Percentiles rank a stretch among this genome's conserved stretches.
Evolutionary conservation across 129 eudicot species (phyloP).

Genomic region (Flaveria bidentis): DNA sequence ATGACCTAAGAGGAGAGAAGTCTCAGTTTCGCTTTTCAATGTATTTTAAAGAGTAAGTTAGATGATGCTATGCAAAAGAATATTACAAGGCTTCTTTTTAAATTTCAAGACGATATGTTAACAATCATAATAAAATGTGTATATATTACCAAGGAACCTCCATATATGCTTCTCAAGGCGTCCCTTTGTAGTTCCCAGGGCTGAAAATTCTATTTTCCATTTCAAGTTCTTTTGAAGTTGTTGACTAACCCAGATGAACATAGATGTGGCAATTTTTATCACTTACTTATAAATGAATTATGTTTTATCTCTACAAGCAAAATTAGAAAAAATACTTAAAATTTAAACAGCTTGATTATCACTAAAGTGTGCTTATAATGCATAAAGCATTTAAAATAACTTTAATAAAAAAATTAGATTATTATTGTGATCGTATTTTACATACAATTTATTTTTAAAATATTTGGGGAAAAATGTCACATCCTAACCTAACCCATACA

Average conservation of each 20-base stretch:
- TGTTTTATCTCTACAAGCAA: neutral
- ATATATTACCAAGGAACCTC: neutral
- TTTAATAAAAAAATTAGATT: neutral
- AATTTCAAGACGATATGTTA: neutral
- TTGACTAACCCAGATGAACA: neutral
- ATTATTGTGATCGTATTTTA: neutral
- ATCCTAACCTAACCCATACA: neutral
- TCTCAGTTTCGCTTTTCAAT: neutral
- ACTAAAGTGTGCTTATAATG: neutral
- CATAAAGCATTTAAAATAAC: neutral
- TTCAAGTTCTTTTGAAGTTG: neutral
- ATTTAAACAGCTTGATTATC: neutral
- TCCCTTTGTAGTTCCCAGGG: neutral
- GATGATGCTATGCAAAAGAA: slow-evolving; percentile 1
- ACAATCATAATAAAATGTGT: neutral
- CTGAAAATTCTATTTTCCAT: slow-evolving; percentile 3
- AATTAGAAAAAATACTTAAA: neutral
- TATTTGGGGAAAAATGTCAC: neutral
- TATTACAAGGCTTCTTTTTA: neutral
- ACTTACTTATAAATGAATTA: neutral
- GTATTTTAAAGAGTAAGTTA: neutral
- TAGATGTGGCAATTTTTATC: neutral
- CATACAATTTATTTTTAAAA: neutral
- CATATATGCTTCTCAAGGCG: neutral
- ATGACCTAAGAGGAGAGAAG: slow-evolving; percentile 63